These are phyloP conservation scores for Fusarium sp. DNA, from an alignment of 2,329 filamentous ascomycete species.

Conservation along the genomic window DNA sequence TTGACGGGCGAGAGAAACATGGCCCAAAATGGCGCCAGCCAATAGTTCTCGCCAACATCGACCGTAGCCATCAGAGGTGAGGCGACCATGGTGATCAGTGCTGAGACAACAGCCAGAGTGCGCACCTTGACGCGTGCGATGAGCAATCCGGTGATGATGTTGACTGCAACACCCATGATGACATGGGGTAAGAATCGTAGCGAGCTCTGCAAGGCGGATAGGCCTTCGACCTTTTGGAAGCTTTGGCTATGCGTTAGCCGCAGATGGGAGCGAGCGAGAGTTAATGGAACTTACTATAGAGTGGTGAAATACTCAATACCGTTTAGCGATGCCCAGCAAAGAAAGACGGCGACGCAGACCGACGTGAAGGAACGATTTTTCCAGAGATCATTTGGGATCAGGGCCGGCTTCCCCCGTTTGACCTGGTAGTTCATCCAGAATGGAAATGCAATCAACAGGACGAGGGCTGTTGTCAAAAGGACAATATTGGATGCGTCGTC, in stretches of 20 bases:
- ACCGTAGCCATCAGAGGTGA: constrained; percentile 68
- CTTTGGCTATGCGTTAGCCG: constrained; percentile 40
- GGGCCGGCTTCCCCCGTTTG: constrained; percentile 58
- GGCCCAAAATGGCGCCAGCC: constrained; percentile 59
- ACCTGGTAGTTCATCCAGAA: constrained; percentile 67
- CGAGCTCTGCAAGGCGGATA: constrained; percentile 59
- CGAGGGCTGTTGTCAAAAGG: constrained; percentile 56
- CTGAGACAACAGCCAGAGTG: constrained; percentile 53
- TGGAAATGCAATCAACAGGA: constrained; percentile 61
- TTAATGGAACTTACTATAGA: constrained; percentile 54
- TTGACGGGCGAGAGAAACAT: constrained; percentile 58
- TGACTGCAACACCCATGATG: constrained; percentile 56
- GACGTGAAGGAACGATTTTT: constrained; percentile 65
- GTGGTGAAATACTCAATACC: constrained; percentile 61
- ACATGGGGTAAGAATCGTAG: constrained; percentile 61
- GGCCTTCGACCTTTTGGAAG: constrained; percentile 61
- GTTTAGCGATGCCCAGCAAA: constrained; percentile 60
- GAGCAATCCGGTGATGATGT: constrained; percentile 57
- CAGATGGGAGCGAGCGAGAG: neutral
- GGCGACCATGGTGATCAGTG: constrained; percentile 58
- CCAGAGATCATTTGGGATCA: constrained; percentile 73
- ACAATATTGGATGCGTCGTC: constrained; percentile 55
- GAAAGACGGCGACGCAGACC: constrained; percentile 63
- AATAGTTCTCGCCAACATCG: constrained; percentile 61
- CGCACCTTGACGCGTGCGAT: constrained; percentile 54